A percentile compares a stretch with the other conserved stretches of the same genome.
phyloP scores from a whole-genome alignment of 169 alveolate species.

The Cystoisospora suis region DNA sequence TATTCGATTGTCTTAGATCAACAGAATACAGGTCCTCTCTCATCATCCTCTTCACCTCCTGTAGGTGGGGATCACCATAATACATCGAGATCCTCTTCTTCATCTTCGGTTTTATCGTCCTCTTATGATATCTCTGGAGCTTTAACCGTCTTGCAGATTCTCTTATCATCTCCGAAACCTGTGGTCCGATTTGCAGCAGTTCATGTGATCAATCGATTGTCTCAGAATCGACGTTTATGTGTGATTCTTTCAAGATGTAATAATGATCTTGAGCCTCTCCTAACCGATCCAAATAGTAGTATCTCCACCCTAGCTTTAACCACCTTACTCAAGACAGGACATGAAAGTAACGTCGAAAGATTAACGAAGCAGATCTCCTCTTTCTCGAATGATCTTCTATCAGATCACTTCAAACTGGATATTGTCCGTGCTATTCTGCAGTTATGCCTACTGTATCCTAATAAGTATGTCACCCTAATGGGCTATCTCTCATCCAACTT shows the following conservation, averaged over 20 bases:
- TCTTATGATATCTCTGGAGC: constrained; percentile 50
- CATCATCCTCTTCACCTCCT: too few species aligned
- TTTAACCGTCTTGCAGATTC: constrained; percentile 64
- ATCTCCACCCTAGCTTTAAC: constrained; percentile 95
- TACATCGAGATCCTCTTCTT: background rate
- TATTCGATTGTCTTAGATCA: constrained; percentile 1
- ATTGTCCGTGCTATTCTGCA: constrained; percentile 90
- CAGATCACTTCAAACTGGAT: constrained; percentile 90
- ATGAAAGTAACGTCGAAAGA: constrained; percentile 92
- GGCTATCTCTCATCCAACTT: constrained; percentile 90
- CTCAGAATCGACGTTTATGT: constrained; percentile 75
- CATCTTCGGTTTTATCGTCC: background rate
- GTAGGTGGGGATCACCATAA: too few species aligned
- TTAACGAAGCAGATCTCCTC: constrained; percentile 88
- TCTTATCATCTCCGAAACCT: constrained; percentile 80
- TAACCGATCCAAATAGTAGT: constrained; percentile 88
- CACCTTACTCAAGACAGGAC: constrained; percentile 94
- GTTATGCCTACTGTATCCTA: constrained; percentile 92
- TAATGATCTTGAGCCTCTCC: constrained; percentile 89
- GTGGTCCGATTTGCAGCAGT: constrained; percentile 90
- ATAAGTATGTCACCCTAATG: constrained; percentile 88
- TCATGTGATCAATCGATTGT: constrained; percentile 80
- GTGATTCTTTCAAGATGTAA: constrained; percentile 76
- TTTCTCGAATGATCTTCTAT: constrained; percentile 80
- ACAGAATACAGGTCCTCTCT: background rate